Evolutionary conservation across 2,329 filamentous ascomycete genomes (phyloP), one percentile per base, ranked within the genome.

Genomic region (Cytospora leucostoma): DNA sequence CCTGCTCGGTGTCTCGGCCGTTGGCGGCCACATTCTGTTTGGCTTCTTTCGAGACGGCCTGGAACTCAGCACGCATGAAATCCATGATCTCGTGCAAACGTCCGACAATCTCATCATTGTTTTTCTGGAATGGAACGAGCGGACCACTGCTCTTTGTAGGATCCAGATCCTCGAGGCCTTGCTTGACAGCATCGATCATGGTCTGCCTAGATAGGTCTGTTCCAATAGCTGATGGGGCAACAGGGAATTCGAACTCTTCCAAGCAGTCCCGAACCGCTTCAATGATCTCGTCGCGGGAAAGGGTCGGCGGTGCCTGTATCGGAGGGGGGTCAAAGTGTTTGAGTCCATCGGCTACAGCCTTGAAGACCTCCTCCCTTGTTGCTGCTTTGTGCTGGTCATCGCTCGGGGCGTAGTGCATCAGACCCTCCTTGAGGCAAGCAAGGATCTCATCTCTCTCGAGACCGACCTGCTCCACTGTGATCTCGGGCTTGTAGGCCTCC

Each of bases 401-500:
- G 19, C 74, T 78, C 15, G 83, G 81, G 1, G 82, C 82, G 71
- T 95, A 93, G 54, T 92, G 87, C 68, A 91, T 87, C 0, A 98
- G 83, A 0, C 94, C 94, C 77, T 97, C 90, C 68, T 91, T 88
- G 33, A 98, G 82, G 68, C 93, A 96, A 47, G 90, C 87, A 15
- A 98, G 80, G 55, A 98, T 90, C 72, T 98, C 94, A 13, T 97
- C 92, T 6, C 92, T 85, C 74, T 97, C 94, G 1, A 98, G 80
- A 2, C 93, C 94, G 66, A 96, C 90, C 70, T 96, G 92, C 70
- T 97, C 90, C 5, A 96, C 83, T 69, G 96, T 89, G 57, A 97
- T 92, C 70, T 97, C 92, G 1, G 94, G 94, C 76, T 96, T 96
- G 77, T 96, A 96, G 60, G 88, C 91, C 72, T 97, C 94, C 87